A percentile compares a stretch with the other conserved stretches of the same genome.
Conservation (phyloP, 176 grass and related monocot genomes). For the Canna indica region DNA sequence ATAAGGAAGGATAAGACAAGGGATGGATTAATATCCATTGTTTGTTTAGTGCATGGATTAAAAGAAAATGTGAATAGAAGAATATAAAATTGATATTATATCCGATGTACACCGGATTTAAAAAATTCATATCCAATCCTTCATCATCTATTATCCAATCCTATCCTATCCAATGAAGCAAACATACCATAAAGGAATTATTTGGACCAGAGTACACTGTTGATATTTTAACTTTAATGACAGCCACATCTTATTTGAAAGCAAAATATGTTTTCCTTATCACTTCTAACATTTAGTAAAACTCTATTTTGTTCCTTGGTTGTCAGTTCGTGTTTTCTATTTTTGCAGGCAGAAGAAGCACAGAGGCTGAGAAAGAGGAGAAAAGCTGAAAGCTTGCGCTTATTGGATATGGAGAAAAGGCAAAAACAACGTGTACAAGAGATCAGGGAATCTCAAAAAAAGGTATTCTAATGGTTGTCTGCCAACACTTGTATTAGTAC, state of each 20-base stretch:
- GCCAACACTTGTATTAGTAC: neutral
- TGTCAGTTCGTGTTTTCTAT: constrained; percentile 4
- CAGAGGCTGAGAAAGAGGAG: constrained; percentile 69
- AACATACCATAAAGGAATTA: too few relatives aligned
- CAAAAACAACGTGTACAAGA: constrained; percentile 94
- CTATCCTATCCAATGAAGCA: too few relatives aligned
- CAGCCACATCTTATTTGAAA: neutral
- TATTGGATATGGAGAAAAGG: constrained; percentile 76
- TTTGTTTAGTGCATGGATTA: too few relatives aligned
- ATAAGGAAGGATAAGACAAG: too few relatives aligned
- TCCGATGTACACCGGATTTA: too few relatives aligned
- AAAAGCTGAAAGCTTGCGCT: constrained; percentile 53
- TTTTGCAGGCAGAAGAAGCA: constrained; percentile 69
- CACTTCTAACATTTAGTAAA: neutral
- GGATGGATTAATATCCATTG: too few relatives aligned
- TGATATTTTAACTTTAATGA: neutral
- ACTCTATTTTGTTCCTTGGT: neutral
- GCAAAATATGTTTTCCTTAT: neutral
- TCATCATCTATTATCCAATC: too few relatives aligned
- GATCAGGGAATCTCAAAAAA: constrained; percentile 73
- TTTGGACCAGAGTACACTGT: too few relatives aligned
- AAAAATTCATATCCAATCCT: too few relatives aligned
- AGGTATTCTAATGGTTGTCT: constrained; percentile 33
- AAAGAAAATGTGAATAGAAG: too few relatives aligned
- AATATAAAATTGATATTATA: too few relatives aligned